Conservation (phyloP, 2,329 filamentous ascomycete genomes). For the Ramularia endophylla region DNA sequence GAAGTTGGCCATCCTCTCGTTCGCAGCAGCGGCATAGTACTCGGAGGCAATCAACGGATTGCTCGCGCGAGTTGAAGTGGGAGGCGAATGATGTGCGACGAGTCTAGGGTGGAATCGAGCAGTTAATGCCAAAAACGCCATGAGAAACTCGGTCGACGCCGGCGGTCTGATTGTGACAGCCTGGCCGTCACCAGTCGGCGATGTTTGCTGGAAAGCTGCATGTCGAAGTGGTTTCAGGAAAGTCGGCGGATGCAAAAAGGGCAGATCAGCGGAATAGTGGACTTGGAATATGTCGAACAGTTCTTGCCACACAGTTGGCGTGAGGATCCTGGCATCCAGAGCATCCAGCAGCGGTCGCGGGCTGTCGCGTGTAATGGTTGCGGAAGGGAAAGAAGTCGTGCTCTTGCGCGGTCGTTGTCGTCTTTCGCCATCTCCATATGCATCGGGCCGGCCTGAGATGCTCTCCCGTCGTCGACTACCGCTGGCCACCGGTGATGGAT, state of each 20-base stretch:
- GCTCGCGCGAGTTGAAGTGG: slow-evolving; percentile 37
- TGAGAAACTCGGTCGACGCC: slow-evolving; percentile 52
- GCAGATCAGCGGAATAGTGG: slow-evolving; percentile 66
- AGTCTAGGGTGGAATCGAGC: slow-evolving; percentile 61
- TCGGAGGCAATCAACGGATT: slow-evolving; percentile 56
- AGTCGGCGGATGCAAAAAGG: slow-evolving; percentile 63
- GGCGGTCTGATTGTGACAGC: slow-evolving; percentile 39
- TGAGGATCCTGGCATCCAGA: slow-evolving; percentile 57
- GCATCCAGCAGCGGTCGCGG: slow-evolving; percentile 48
- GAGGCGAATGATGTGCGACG: slow-evolving; percentile 50
- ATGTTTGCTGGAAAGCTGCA: slow-evolving; percentile 15
- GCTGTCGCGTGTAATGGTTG: slow-evolving; percentile 41
- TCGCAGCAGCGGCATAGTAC: slow-evolving; percentile 57
- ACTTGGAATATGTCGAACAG: slow-evolving; percentile 64
- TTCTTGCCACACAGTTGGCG: slow-evolving; percentile 60
- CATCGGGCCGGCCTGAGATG: slow-evolving; percentile 17
- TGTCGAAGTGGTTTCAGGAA: slow-evolving; percentile 46
- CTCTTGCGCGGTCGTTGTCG: slow-evolving; percentile 34
- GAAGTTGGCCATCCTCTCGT: slow-evolving; percentile 46
- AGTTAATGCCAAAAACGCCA: slow-evolving; percentile 64
- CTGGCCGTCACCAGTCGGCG: slow-evolving; percentile 3
- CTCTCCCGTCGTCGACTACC: slow-evolving; percentile 24
- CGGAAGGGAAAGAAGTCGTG: slow-evolving; percentile 29
- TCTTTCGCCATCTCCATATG: slow-evolving; percentile 24
- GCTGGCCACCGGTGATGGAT: slow-evolving; percentile 50